A percentile compares a stretch with the other conserved stretches of the same genome.
Conservation (phyloP, 2,329 filamentous ascomycete species). For the Trichoderma guizhouense region DNA sequence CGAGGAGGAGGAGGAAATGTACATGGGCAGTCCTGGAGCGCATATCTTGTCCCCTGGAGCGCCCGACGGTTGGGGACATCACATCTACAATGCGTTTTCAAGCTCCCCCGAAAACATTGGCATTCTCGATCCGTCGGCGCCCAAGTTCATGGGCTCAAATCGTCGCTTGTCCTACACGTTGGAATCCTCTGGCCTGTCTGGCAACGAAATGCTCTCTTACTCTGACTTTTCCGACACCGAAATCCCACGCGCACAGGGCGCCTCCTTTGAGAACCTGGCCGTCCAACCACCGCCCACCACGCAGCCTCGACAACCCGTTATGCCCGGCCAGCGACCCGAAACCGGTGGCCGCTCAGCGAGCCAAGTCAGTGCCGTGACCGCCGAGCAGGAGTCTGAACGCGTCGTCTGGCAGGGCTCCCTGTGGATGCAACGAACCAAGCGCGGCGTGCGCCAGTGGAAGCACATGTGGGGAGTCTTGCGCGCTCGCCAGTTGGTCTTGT, state of each 20-base stretch:
- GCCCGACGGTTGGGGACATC: constrained; percentile 13
- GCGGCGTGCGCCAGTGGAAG: constrained; percentile 89
- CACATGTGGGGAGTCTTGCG: constrained; percentile 89
- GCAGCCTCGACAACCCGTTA: not conserved
- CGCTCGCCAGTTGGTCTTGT: constrained; percentile 78
- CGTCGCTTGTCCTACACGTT: constrained; percentile 59
- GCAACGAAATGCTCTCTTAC: constrained; percentile 63
- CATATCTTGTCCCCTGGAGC: constrained; percentile 42
- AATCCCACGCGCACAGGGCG: constrained; percentile 41
- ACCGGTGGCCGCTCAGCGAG: constrained; percentile 48
- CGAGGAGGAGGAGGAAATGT: constrained; percentile 82
- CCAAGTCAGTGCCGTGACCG: constrained; percentile 53
- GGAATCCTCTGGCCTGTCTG: constrained; percentile 62
- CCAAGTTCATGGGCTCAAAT: constrained; percentile 37
- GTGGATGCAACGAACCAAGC: constrained; percentile 76
- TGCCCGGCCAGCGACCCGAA: constrained; percentile 14
- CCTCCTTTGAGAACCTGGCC: constrained; percentile 51
- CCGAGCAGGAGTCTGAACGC: constrained; percentile 70
- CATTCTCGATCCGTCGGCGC: constrained; percentile 35
- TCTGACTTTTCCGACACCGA: constrained; percentile 83
- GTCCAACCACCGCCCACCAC: constrained; percentile 37
- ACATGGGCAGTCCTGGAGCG: constrained; percentile 63
- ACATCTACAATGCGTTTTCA: constrained; percentile 43
- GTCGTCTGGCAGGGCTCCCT: constrained; percentile 95
- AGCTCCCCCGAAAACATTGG: constrained; percentile 58